Evolutionary conservation across 225 moss, liverwort and hornwort genomes (phyloP), one percentile per base, ranked within the genome.

Genomic region (Bryoerythrophyllum caledonicum): DNA sequence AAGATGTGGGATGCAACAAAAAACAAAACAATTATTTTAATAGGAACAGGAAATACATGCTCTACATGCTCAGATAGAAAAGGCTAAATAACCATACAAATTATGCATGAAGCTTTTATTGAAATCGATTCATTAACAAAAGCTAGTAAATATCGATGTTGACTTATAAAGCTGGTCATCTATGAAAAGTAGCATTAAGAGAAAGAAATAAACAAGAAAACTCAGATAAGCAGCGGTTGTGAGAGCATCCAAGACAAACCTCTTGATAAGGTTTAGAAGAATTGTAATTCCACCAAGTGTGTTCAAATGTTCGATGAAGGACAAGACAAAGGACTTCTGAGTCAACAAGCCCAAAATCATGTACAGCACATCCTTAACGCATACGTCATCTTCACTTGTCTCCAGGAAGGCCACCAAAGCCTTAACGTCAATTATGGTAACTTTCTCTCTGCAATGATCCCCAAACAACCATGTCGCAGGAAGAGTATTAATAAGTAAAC

Each of bases 351-450:
- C 78, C 68, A 93, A 82, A 65, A 91, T 49, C 85, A 89, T 89
- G 71, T 72, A 80, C 26, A 93, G 82, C 60, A 93, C 87, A 78
- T 93, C 92, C 80, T 93, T 87, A 54, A 93, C 76, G 71, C 89
- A 93, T 61, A 82, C 79, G 63, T 83, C 79, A 69, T 93, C 92
- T 75, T 93, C 92, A 79, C 76, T 89, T 32, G 85, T 90, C 80
- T 89, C 90, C 66, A 87, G 74, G 67, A 90, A 90, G 30, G 89
- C 89, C 62, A 93, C 80, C 78, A 90, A 68, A 43, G 85, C 90
- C 76, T 87, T 93, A 20, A 84, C 44, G 60, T 93, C 92, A 41
- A 78, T 59, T 12, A 87, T 74, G 16, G 81, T 78, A 10, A 80
- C 72, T 65, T 79, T 72, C 35, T 93, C 87, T 72, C 92, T 93